phyloP scores from a whole-genome alignment of 2,329 filamentous ascomycete genomes.

The Beauveria varroae region DNA sequence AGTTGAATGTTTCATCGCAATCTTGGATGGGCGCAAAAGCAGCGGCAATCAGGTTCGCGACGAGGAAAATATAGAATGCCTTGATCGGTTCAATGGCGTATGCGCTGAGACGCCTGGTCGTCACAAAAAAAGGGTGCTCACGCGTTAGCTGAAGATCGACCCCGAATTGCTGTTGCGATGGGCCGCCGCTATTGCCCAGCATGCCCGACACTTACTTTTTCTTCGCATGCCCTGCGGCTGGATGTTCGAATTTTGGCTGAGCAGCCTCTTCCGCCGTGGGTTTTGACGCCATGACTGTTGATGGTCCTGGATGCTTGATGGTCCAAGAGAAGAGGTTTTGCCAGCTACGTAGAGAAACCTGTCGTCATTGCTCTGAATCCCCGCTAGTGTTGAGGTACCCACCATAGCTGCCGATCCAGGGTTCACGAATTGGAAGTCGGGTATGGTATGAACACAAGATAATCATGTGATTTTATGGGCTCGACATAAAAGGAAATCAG shows the following conservation, averaged over 20 bases:
- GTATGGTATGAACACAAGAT: not conserved
- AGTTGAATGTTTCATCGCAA: slow-evolving; percentile 98
- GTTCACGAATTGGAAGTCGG: not conserved
- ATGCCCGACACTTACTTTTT: slow-evolving; percentile 35
- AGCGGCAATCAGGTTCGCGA: slow-evolving; percentile 68
- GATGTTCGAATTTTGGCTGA: slow-evolving; percentile 37
- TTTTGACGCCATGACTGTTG: slow-evolving; percentile 31
- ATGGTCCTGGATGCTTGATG: slow-evolving; percentile 14
- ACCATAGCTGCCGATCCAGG: not conserved
- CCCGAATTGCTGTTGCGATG: not conserved
- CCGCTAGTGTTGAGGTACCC: slow-evolving; percentile 2
- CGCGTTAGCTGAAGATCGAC: slow-evolving; percentile 2
- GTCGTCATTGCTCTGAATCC: slow-evolving; percentile 1
- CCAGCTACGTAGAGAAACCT: not conserved
- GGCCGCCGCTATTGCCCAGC: not conserved
- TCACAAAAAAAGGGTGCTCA: not conserved
- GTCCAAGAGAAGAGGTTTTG: slow-evolving; percentile 12
- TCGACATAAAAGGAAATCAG: too few relatives aligned
- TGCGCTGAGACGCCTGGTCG: slow-evolving; percentile 38
- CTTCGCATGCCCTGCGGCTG: slow-evolving; percentile 41
- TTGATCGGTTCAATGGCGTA: slow-evolving; percentile 64
- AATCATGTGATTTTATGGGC: too few relatives aligned
- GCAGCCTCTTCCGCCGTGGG: slow-evolving; percentile 16
- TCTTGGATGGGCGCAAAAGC: slow-evolving; percentile 87
- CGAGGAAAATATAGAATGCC: slow-evolving; percentile 74